Percentiles rank a stretch among this genome's conserved stretches.
Evolutionary conservation across 371 early-diverging fungal genomes (phyloP).

Genomic region (Actinomucor elegans): DNA sequence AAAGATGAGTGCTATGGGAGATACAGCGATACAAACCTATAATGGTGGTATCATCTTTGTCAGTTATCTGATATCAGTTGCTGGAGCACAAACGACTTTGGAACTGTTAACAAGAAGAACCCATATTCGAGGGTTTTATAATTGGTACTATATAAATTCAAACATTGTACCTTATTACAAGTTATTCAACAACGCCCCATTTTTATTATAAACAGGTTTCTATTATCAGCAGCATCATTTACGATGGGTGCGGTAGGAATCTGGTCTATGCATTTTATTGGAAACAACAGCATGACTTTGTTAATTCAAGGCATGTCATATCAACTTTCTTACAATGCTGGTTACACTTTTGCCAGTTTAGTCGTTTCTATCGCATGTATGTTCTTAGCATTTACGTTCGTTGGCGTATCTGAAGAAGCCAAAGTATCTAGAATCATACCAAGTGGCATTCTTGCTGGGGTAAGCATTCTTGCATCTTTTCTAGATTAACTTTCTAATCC

Average conservation of each 20-base stretch:
- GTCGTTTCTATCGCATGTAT: conserved; percentile 38
- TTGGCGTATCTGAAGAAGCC: conserved; percentile 43
- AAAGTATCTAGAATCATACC: conserved; percentile 31
- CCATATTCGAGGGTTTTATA: conserved; percentile 25
- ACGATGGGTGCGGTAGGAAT: conserved; percentile 46
- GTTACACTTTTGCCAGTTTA: conserved; percentile 43
- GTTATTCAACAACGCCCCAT: no score
- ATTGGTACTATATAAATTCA: conserved; percentile 19
- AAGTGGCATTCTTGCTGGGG: conserved; percentile 45
- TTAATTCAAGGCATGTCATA: conserved; percentile 8
- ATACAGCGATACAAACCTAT: conserved; percentile 11
- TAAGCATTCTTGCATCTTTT: conserved; percentile 1
- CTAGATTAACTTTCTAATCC: not conserved
- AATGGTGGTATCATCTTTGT: conserved; percentile 24
- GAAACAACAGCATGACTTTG: conserved; percentile 43
- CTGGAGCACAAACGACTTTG: conserved; percentile 28
- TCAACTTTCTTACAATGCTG: conserved; percentile 36
- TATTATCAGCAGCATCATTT: conserved; percentile 36
- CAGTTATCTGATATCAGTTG: conserved; percentile 27
- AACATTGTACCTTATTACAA: no score
- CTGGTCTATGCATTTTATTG: conserved; percentile 57
- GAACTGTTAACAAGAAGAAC: conserved; percentile 30
- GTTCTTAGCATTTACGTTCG: conserved; percentile 44
- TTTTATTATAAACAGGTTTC: no score
- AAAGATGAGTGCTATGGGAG: not conserved